Evolutionary conservation across 306 rosid species (phyloP), one percentile per base, ranked within the genome.

Genomic region (Lablab purpureus): DNA sequence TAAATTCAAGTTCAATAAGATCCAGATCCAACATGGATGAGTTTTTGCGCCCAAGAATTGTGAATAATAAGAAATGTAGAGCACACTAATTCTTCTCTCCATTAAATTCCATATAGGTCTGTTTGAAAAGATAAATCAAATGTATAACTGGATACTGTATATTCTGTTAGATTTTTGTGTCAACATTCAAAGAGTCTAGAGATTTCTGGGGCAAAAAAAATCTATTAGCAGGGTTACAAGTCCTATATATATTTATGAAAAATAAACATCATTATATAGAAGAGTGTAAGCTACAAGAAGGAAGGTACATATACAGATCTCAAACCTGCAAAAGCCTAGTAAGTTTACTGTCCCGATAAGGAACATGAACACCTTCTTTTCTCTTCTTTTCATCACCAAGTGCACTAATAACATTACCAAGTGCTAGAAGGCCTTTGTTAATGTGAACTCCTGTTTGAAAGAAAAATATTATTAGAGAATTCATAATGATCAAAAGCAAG

Each of bases 361-460:
- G 98, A 83, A 94, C 98, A 81, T 94, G 98, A 75, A 81, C 88
- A 7, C 93, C 94, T 89, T 94, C 98, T 81, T 86, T 94, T 81
- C 97, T 94, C 87, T 94, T 94, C 89, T 94, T 94, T 84, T 94
- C 98, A 82, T 94, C 98, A 59, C 98, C 98, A 52, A 94, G 98
- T 47, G 98, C 97, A 80, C 98, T 94, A 73, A 94, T 94, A 55
- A 94, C 98, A 81, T 92, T 94, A 34, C 98, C 98, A 28, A 94
- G 98, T 79, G 98, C 98, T 69, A 94, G 91, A 73, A 94, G 94
- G 69, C 98, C 98, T 81, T 86, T 94, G 87, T 94, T 94, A 74
- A 94, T 94, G 83, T 94, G 97, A 82, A 94, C 93, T 75, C 98
- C 98, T 92, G 91, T 83, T 85, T 43, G 41, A 70, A 71, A 78